Evolutionary conservation across 2,329 filamentous ascomycete genomes (phyloP).

Genomic region (Lachnellula cervina): DNA sequence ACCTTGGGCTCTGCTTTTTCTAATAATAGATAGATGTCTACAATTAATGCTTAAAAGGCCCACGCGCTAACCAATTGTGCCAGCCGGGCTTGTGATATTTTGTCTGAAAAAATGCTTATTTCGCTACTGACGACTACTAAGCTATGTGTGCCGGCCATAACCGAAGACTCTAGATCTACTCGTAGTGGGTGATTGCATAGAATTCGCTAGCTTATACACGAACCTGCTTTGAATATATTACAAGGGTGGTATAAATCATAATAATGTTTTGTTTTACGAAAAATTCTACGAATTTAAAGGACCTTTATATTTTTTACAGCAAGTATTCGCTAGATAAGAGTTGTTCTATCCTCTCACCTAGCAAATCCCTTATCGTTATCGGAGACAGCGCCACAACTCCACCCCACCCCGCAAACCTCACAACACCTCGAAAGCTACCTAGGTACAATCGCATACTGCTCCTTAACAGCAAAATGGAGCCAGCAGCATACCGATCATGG

Average conservation of each 20-base stretch:
- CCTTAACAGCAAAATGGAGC: conserved; percentile 3
- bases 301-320: background rate
- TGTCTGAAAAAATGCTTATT: background rate
- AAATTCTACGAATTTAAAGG: background rate
- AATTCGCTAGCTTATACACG: too few relatives aligned
- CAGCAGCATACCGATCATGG: conserved; percentile 3
- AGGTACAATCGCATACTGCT: background rate
- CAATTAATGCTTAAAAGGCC: conserved; percentile 9
- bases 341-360: background rate
- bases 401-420: background rate
- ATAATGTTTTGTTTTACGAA: too few relatives aligned
- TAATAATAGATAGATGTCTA: too few relatives aligned
- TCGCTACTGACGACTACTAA: background rate
- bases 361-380: background rate
- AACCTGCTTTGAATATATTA: too few relatives aligned
- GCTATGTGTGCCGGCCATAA: background rate
- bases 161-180: too few relatives aligned
- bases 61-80: conserved; percentile 11
- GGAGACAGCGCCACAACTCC: background rate
- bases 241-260: too few relatives aligned
- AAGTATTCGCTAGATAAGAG: background rate
- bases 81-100: conserved; percentile 2
- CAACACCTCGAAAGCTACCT: background rate
- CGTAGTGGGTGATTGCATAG: too few relatives aligned
- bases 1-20: conserved; percentile 12